Evolutionary conservation across 73 alveolate species (phyloP), one percentile per base, ranked within the genome.

Genomic region (Paramecium sonneborni): DNA sequence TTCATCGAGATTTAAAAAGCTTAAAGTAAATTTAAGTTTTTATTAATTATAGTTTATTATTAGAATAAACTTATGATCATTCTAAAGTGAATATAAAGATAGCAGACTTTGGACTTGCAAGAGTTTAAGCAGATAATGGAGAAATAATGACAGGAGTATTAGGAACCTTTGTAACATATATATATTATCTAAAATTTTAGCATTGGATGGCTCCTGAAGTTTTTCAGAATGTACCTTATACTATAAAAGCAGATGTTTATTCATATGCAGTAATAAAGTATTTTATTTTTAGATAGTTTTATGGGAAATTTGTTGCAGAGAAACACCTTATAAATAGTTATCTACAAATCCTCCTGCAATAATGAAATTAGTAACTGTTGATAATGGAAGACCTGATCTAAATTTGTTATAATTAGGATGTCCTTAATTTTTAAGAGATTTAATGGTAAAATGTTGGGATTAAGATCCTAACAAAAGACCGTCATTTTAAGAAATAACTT

Each of bases 171-270:
- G 93, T 90, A 90, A 82, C 1, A 18, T 57, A 85, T 4, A 18
- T 57, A 85, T 57, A 41, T 82, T 76, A 52, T 52, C 14, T 62
- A 96, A 96, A n/a, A 2, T 92, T 98, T 23, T 95, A 95, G 93
- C 99, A 97, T 92, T 98, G 99, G 99, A 98, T 98, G 99, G 99
- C 99, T 9, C 99, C 99, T 46, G 99, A 98, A 93, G 95, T 98
- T 12, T 93, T 98, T 37, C 95, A 95, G 56, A 92, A 95, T 70
- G 92, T 96, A 32, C 96, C 96, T 15, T 98, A 98, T 92, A 92
- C 98, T 56, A 94, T 95, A 39, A 96, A 97, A 93, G 99, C 99
- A 4, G 99, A 98, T 95, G 99, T 98, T 67, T 98, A 97, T 94
- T 97, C 99, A 35, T 98, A 67, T 97, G 99, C 97, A 68, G 97